Percentiles rank a stretch among this genome's conserved stretches.
Evolutionary conservation across 169 alveolate genomes (phyloP).

Genomic region (Cryptosporidium baileyi): DNA sequence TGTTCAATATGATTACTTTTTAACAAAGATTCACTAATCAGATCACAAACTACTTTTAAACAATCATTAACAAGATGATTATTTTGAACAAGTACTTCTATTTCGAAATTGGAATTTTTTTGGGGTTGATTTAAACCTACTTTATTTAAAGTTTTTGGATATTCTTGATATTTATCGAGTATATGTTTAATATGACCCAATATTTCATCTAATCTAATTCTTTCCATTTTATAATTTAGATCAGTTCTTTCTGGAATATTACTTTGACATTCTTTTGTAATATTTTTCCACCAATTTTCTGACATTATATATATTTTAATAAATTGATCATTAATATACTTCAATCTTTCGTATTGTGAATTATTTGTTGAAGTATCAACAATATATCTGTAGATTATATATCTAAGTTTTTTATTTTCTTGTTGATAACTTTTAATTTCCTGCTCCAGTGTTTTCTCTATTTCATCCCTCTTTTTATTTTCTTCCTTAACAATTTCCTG

Average conservation of each 20-base stretch:
- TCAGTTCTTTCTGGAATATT: slow-evolving; percentile 37
- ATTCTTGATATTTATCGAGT: slow-evolving; percentile 40
- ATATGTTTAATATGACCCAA: slow-evolving; percentile 43
- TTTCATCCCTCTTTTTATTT: slow-evolving; percentile 67
- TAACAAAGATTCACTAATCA: slow-evolving; percentile 15
- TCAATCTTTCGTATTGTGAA: slow-evolving; percentile 19
- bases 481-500: slow-evolving; percentile 42
- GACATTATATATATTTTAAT: slow-evolving; percentile 43
- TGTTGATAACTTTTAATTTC: slow-evolving; percentile 11
- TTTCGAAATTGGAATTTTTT: background rate
- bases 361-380: slow-evolving; percentile 13
- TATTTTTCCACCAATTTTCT: slow-evolving; percentile 61
- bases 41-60: slow-evolving; percentile 43
- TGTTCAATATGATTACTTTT: slow-evolving; percentile 56
- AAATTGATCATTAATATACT: slow-evolving; percentile 18
- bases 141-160: slow-evolving; percentile 48
- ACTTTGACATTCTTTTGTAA: background rate
- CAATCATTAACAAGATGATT: slow-evolving; percentile 56
- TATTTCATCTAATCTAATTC: slow-evolving; percentile 50
- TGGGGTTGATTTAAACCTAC: slow-evolving; percentile 14
- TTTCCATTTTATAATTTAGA: slow-evolving; percentile 58
- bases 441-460: slow-evolving; percentile 23
- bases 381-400: slow-evolving; percentile 18
- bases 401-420: slow-evolving; percentile 31
- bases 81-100: slow-evolving; percentile 32